A percentile compares a stretch with the other conserved stretches of the same genome.
phyloP scores from a whole-genome alignment of 371 early-diverging fungal species.

The Mucor circinelloides region DNA sequence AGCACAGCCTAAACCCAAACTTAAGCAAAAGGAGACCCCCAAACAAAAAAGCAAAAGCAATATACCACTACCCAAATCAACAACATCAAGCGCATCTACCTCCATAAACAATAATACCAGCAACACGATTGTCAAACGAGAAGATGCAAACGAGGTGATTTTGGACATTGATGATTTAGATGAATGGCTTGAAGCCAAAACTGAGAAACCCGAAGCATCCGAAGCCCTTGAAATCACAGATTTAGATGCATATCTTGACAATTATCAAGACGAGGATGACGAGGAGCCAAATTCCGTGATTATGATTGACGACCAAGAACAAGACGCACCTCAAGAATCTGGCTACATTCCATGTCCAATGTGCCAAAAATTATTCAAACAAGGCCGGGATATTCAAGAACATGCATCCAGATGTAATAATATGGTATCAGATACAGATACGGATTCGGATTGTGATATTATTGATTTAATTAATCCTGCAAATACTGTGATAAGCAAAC shows the following conservation, averaged over 20 bases:
- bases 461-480: constrained; percentile 20
- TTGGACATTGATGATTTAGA: constrained; percentile 12
- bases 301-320: neutral
- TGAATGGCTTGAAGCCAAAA: constrained; percentile 11
- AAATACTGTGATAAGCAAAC: neutral
- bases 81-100: neutral
- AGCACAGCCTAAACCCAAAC: neutral
- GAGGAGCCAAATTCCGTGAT: neutral
- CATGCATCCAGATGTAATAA: constrained; percentile 3
- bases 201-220: neutral
- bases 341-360: neutral
- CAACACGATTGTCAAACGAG: neutral
- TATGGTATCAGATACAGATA: constrained; percentile 1
- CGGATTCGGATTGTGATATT: constrained; percentile 16
- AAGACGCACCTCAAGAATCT: neutral
- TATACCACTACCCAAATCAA: neutral
- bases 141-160: neutral
- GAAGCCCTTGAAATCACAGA: constrained; percentile 6
- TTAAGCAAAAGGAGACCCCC: neutral
- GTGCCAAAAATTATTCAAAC: neutral
- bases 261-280: neutral
- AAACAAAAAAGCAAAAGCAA: neutral
- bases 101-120: neutral
- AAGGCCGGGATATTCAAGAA: neutral
- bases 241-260: constrained; percentile 3